phyloP scores from a whole-genome alignment of 2,329 filamentous ascomycete species.

The Sarocladium oryzae region DNA sequence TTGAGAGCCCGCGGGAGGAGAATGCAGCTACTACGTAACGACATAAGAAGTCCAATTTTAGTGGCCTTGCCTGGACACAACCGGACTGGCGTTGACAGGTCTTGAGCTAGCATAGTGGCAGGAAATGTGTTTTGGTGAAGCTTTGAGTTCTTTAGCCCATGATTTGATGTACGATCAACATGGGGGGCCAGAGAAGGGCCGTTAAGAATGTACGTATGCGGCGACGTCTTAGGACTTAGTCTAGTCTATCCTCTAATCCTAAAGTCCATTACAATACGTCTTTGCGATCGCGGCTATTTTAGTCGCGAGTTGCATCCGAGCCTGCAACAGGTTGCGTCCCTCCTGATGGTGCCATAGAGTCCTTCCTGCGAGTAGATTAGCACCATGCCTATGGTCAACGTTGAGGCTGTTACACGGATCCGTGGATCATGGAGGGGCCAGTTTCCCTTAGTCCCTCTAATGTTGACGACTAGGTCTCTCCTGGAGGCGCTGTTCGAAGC shows the following conservation, averaged over 20 bases:
- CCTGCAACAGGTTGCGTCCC: background rate
- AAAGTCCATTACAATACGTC: background rate
- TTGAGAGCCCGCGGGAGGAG: too few relatives aligned
- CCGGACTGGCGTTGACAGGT: too few relatives aligned
- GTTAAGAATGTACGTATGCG: background rate
- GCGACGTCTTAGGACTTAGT: background rate
- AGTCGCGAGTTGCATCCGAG: background rate
- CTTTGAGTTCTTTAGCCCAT: background rate
- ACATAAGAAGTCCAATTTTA: background rate
- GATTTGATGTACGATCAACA: background rate
- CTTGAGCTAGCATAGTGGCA: too few relatives aligned
- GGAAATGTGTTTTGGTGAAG: background rate
- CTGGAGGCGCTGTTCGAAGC: too few relatives aligned
- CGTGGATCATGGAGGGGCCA: too few relatives aligned
- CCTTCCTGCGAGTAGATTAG: background rate
- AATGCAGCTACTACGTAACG: too few relatives aligned
- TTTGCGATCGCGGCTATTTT: conserved; percentile 7
- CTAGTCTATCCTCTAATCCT: background rate
- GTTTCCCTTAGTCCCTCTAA: too few relatives aligned
- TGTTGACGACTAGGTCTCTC: too few relatives aligned
- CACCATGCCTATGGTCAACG: too few relatives aligned
- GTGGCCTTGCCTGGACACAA: too few relatives aligned
- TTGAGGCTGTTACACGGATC: too few relatives aligned
- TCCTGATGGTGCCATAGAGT: background rate
- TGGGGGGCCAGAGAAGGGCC: conserved; percentile 3